These are phyloP conservation scores for Claviceps sp. DNA, from an alignment of 2,329 filamentous ascomycete genomes.

Conservation along the genomic window DNA sequence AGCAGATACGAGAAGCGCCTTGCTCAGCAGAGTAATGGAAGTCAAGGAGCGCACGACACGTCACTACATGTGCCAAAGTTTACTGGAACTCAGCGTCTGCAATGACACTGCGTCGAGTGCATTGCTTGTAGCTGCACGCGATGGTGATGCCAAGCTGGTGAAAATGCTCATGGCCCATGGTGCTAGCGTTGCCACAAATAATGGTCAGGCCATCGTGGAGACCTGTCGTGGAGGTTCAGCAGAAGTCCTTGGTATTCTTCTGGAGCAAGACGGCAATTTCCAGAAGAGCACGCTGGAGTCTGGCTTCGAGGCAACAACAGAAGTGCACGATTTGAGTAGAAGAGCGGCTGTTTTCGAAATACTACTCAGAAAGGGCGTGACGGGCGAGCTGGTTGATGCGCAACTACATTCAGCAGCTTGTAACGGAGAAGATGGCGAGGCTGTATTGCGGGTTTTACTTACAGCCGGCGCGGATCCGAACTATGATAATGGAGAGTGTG, in stretches of 20 bases:
- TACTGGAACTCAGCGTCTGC: constrained; percentile 33
- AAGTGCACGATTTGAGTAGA: constrained; percentile 34
- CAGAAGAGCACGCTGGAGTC: constrained; percentile 30
- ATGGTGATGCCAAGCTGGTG: constrained; percentile 38
- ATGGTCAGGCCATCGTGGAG: constrained; percentile 40
- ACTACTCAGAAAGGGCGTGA: constrained; percentile 35
- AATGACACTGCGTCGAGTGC: constrained; percentile 33
- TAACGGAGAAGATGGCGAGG: constrained; percentile 34
- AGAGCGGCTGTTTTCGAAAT: constrained; percentile 36
- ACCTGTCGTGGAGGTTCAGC: constrained; percentile 37
- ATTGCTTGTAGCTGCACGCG: constrained; percentile 35
- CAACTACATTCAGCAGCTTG: constrained; percentile 40
- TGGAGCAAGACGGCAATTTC: constrained; percentile 26
- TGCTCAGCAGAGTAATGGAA: constrained; percentile 30
- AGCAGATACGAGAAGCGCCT: constrained; percentile 22
- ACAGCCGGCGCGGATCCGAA: constrained; percentile 40
- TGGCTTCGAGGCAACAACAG: constrained; percentile 42
- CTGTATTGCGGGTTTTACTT: constrained; percentile 37
- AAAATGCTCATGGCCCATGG: constrained; percentile 37
- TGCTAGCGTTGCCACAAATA: constrained; percentile 35
- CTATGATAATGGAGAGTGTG: constrained; percentile 39
- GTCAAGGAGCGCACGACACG: constrained; percentile 26
- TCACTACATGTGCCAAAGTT: constrained; percentile 28
- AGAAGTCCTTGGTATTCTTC: constrained; percentile 35
- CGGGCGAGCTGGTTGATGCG: constrained; percentile 36